A percentile compares a stretch with the other conserved stretches of the same genome.
phyloP scores from a whole-genome alignment of 2,329 filamentous ascomycete genomes.

The Fusarium domesticum region DNA sequence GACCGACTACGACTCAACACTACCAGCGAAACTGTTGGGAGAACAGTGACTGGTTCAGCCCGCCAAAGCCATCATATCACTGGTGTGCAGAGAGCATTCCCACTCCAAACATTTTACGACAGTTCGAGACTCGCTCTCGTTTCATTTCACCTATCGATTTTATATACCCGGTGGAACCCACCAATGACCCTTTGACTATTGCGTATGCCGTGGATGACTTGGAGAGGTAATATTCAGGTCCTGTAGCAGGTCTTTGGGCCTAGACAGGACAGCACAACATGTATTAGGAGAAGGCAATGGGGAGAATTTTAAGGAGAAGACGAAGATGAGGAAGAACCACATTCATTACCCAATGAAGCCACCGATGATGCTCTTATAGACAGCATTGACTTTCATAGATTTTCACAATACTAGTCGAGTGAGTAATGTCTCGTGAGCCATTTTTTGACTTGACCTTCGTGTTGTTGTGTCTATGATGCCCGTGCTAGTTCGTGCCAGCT shows the following conservation, averaged over 20 bases:
- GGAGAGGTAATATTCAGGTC: slow-evolving; percentile 16
- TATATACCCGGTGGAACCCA: slow-evolving; percentile 29
- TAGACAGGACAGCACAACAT: slow-evolving; percentile 1
- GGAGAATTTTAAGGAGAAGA: slow-evolving; percentile 1
- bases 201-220: slow-evolving; percentile 14
- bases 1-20: no score
- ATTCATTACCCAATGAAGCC: slow-evolving; percentile 15
- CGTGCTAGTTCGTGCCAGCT: no score
- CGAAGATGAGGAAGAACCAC: slow-evolving; percentile 8
- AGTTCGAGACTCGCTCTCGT: slow-evolving; percentile 11
- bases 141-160: slow-evolving; percentile 26
- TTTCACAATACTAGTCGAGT: slow-evolving; percentile 13
- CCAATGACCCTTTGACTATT: slow-evolving; percentile 16
- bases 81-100: neutral
- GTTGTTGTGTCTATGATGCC: no score
- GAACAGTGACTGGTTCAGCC: no score
- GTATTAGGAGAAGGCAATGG: slow-evolving; percentile 1
- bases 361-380: slow-evolving; percentile 19
- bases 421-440: neutral
- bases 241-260: neutral
- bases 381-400: slow-evolving; percentile 20
- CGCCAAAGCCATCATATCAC: neutral
- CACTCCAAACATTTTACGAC: slow-evolving; percentile 15
- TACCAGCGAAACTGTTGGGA: no score
- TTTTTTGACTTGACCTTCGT: no score